Base-by-base conservation (phyloP, 208 protist species). In the Trypanosomatidae sp. region DNA sequence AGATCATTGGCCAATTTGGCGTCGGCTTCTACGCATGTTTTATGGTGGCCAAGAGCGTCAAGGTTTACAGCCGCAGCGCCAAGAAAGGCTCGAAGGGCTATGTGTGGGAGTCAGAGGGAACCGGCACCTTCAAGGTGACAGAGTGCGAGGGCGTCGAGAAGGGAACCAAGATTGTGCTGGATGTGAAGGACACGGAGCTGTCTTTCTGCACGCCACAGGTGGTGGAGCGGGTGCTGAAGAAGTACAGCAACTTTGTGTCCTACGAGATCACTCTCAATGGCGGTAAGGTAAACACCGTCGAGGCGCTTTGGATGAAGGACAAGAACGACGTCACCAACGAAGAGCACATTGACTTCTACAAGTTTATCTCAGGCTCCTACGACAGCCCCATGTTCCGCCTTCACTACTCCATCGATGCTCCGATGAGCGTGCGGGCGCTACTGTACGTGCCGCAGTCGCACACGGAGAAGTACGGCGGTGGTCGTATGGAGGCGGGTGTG, bases 1-100 rank as follows among this genome's bases (percentile, higher is more conserved):
- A 91, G 77, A 98, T 98, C 65, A 98, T 98, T 74, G 94, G 98
- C 72, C 98, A 99, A 90, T 99, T 99, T 82, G 98, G 98, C 81
- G 98, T 99, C 49, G 98, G 98, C 71, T 99, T 99, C 84, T 99
- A 99, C 79, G 90, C 93, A 1, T 89, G 85, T 66, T 99, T 99
- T 81, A 99, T 99, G 97, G 98, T 99, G n/a, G 91, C 97, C 25
- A 94, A 98, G 66, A 82, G 87, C 33, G 95, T 99, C n/a, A 94
- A 86, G 49, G 95, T 99, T 13, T 98, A 96, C 87, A 94, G 93
- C 15, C 84, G 93, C 58, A 97, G 86, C 62, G 87, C 87, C 65
- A 91, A 94, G 68, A 90, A 94, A 64, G 94, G 81, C 28, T 81
- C 81, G 69, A 93, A 96, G 71, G 97, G 95, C n/a, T 98, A 98